These are phyloP conservation scores for Adansonia gregorii DNA, from an alignment of 441 rosid genomes.

Conservation along the genomic window DNA sequence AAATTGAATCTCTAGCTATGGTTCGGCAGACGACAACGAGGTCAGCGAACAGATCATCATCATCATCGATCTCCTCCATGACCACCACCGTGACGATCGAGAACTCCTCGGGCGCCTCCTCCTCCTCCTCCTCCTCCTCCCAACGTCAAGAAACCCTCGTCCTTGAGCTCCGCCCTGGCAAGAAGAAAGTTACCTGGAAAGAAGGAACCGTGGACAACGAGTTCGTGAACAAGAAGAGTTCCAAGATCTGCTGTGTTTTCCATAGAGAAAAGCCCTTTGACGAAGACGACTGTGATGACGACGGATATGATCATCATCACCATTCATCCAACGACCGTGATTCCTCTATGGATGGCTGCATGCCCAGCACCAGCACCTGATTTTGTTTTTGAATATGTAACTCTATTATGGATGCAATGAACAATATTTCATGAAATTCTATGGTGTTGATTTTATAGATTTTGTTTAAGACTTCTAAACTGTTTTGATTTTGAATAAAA, in stretches of 20 bases:
- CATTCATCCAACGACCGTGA: constrained; percentile 42
- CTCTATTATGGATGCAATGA: not conserved
- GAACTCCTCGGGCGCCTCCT: constrained; percentile 35
- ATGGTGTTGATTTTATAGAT: not conserved
- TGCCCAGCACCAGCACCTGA: constrained; percentile 19
- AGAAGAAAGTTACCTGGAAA: constrained; percentile 92
- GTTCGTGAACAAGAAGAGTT: constrained; percentile 93
- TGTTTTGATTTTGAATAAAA: not conserved
- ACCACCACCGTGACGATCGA: constrained; percentile 63
- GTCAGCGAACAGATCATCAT: constrained; percentile 35
- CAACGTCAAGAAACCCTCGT: constrained; percentile 58
- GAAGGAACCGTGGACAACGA: constrained; percentile 92
- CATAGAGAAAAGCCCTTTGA: constrained; percentile 89
- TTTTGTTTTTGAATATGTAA: not conserved
- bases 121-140: constrained; percentile 41
- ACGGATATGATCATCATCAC: constrained; percentile 34
- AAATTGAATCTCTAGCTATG: constrained; percentile 12
- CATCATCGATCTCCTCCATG: constrained; percentile 26
- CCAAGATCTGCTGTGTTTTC: constrained; percentile 94
- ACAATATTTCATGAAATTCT: not conserved
- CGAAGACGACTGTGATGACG: constrained; percentile 83
- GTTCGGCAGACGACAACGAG: constrained; percentile 41
- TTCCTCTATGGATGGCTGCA: constrained; percentile 27
- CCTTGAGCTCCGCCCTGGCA: constrained; percentile 68
- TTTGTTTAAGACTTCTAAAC: not conserved